phyloP scores from a whole-genome alignment of 345 rosid genomes.

The Brassica napus region DNA sequence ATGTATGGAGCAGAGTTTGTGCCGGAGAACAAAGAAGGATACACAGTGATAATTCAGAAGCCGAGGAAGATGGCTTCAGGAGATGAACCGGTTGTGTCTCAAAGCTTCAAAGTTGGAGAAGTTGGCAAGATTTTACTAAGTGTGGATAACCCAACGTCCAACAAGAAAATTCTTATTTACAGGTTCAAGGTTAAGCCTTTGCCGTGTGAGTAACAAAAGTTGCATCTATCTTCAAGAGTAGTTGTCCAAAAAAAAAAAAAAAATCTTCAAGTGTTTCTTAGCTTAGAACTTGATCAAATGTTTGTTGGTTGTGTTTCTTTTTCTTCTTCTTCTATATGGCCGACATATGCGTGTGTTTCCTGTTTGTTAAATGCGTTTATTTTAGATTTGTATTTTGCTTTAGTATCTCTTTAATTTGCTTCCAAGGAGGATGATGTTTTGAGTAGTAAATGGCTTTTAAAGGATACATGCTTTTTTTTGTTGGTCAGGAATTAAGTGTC shows the following conservation, averaged over 20 bases:
- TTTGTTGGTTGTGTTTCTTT: constrained; percentile 21
- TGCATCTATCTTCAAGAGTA: neutral
- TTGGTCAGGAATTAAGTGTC: neutral
- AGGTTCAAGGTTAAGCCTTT: constrained; percentile 39
- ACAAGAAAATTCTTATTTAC: constrained; percentile 39
- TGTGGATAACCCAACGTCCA: constrained; percentile 31
- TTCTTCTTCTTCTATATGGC: too few species aligned
- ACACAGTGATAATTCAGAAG: constrained; percentile 43
- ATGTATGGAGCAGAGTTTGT: constrained; percentile 42
- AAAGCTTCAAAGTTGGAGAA: constrained; percentile 43
- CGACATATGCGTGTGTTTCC: constrained; percentile 27
- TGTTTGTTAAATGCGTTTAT: constrained; percentile 24
- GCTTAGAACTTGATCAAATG: constrained; percentile 25
- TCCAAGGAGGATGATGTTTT: neutral
- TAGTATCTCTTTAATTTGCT: neutral
- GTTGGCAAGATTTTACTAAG: constrained; percentile 40
- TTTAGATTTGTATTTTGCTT: constrained; percentile 7
- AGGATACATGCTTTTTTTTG: neutral
- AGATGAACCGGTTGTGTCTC: constrained; percentile 38
- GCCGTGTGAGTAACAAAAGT: constrained; percentile 4
- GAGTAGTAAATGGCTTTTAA: neutral
- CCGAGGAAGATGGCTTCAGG: constrained; percentile 32
- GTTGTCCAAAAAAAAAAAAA: too few species aligned
- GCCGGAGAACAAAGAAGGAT: constrained; percentile 36
- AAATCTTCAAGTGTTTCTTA: constrained; percentile 11